Base-by-base conservation (phyloP, 2,329 filamentous ascomycete species). In the Coniochaeta prunicola region DNA sequence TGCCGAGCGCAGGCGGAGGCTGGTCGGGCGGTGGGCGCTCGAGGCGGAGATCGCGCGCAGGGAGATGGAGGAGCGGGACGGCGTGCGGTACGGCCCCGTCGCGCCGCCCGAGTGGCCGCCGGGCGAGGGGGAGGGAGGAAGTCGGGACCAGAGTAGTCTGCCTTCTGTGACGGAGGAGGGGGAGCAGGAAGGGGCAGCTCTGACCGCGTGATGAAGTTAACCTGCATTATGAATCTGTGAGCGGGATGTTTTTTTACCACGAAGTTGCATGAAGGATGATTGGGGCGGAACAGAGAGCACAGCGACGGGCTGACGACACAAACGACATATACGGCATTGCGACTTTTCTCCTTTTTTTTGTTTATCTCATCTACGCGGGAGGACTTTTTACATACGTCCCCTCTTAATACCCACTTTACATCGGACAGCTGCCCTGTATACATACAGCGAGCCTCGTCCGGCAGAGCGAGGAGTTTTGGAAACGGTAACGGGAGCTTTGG, bases 1-100 rank as follows among this genome's bases (percentile, higher is more conserved):
- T 61, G 63, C 65, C 3, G 69, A 73, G 19, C 76, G 83, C 21
- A 77, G 74, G 64, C 66, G 69, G 5, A 74, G 74, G 56, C 64
- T 85, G 48, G 69, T 73, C 10, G 72, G 73, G 45, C 74, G 82
- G 58, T 87, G 84, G 84, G 68, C 70, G 31, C 66, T 86, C 8
- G 73, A 74, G 21, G 78, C 79, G 56, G 78, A 83, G 63, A 77
- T 86, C 17, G 69, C 82, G 60, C 75, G 81, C 60, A 79, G 75
- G 60, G 79, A 83, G 65, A 66, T 85, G 54, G 80, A 84, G 64
- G 69, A 70, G 13, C 68, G 73, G 57, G 73, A 74, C 8, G 75
- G 75, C 1, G 61, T 76, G 31, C 70, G 65, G 59, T 85, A 78
- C 62, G 78, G 74, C 3, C 63, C 69, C 1, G 64, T 78, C 60